Base-by-base conservation (phyloP, 1,284 basidiomycete genomes). In the Termitomyces sp. region DNA sequence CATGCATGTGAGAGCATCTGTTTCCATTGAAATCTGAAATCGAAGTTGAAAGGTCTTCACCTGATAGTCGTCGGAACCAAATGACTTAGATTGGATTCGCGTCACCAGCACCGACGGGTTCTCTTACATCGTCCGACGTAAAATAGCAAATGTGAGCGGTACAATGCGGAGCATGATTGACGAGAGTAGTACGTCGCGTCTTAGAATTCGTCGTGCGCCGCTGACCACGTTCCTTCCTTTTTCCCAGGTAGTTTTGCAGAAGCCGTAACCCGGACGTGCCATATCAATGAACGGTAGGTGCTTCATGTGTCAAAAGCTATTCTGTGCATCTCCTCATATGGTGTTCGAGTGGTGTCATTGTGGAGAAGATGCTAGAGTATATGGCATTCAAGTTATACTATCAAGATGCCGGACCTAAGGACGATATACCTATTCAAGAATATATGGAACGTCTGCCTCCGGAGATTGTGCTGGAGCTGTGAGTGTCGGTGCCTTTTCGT, bases 381-480 rank as follows among this genome's bases (percentile, higher is more conserved):
- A 83, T 94, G 70, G 72, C 80, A 52, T 92, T 89, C 77, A 90
- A 88, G 70, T 74, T 82, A 0, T 73, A 85, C 56, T 90, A 90
- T 65, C 79, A 83, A 54, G 74, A 75, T 13, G 73, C 71, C 0
- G 77, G 75, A 0, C 69, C 77, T 1, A 87, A 84, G 58, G 84
- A 87, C 60, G 87, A 90, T 43, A 74, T 92, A 19, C 89, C 90
- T 0, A 64, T 78, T 1, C 70, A 77, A 17, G 90, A 93, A 58
- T 87, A 92, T 60, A 74, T 80, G 65, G 88, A 92, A 57, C 78
- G 90, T 17, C 80, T 94, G 55, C 81, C 82, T 0, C 88, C 89
- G 2, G 91, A 93, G 68, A 81, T 94, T 28, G 86, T 88, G 1
- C 69, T 94, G 4, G 92, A 94, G 66, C 68, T 94, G 92, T 94